These are phyloP conservation scores for Albizia julibrissin DNA, from an alignment of 306 rosid genomes.

Conservation along the genomic window DNA sequence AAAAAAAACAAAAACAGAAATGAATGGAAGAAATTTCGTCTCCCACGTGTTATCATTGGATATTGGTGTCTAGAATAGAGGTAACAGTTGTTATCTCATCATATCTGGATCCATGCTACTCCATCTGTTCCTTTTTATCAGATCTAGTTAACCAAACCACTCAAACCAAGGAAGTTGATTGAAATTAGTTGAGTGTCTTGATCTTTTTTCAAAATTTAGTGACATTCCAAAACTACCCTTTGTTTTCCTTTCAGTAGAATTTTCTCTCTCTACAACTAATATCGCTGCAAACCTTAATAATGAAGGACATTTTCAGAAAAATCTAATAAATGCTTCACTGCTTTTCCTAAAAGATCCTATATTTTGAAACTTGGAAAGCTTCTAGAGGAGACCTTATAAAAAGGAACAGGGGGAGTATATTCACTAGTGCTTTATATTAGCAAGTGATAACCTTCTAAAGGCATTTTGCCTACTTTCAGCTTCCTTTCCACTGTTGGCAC, in stretches of 20 bases:
- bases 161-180: neutral
- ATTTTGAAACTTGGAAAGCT: neutral
- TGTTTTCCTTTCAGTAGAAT: neutral
- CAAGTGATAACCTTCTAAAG: neutral
- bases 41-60: neutral
- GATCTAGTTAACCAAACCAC: neutral
- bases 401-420: neutral
- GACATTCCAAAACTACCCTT: neutral
- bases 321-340: neutral
- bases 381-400: neutral
- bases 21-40: neutral
- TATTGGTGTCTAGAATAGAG: neutral
- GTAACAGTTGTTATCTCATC: neutral
- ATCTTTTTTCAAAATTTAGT: neutral
- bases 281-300: neutral
- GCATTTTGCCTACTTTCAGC: neutral
- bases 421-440: conserved; percentile 9
- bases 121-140: neutral
- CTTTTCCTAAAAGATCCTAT: neutral
- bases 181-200: neutral
- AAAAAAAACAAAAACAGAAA: neutral
- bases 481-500: neutral
- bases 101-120: conserved; percentile 16
- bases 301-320: neutral
- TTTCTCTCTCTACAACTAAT: neutral